Evolutionary conservation across 192 early-diverging fungal genomes (phyloP).

Genomic region (Podila verticillata): DNA sequence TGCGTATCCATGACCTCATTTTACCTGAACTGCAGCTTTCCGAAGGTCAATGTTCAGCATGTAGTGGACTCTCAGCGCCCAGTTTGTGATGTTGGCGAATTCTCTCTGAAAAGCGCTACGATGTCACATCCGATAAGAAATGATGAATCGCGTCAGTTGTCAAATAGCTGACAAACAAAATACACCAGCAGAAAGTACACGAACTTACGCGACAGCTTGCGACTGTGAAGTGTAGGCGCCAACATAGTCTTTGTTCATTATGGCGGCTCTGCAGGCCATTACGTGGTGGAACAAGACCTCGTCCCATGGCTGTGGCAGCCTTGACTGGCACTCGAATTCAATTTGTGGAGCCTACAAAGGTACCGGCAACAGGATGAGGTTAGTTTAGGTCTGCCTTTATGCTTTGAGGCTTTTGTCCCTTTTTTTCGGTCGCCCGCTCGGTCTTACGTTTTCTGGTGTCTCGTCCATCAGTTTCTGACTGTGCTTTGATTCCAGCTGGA

Average conservation of each 20-base stretch:
- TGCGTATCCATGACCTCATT: background rate
- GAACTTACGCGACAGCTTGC: slow-evolving; percentile 55
- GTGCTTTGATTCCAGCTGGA: slow-evolving; percentile 24
- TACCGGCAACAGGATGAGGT: background rate
- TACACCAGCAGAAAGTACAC: background rate
- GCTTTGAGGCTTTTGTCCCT: background rate
- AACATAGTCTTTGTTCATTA: slow-evolving; percentile 37
- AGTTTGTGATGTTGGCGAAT: slow-evolving; percentile 59
- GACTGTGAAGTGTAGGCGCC: slow-evolving; percentile 59
- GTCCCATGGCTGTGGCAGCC: slow-evolving; percentile 55
- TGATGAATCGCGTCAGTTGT: background rate
- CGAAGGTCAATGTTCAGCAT: slow-evolving; percentile 68
- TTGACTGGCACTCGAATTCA: slow-evolving; percentile 13
- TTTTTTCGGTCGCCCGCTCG: background rate
- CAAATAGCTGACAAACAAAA: background rate
- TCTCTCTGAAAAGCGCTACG: slow-evolving; percentile 61
- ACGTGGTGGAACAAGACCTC: slow-evolving; percentile 57
- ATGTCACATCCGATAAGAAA: background rate
- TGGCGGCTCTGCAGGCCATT: slow-evolving; percentile 25
- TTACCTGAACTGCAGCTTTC: slow-evolving; percentile 58
- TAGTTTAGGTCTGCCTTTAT: background rate
- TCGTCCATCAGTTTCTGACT: slow-evolving; percentile 25
- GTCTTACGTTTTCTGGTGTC: slow-evolving; percentile 21
- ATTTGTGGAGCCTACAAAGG: slow-evolving; percentile 15
- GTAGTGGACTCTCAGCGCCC: slow-evolving; percentile 72